Evolutionary conservation across 148 eudicot species (phyloP).

Genomic region (Vaccinium macrocarpon): DNA sequence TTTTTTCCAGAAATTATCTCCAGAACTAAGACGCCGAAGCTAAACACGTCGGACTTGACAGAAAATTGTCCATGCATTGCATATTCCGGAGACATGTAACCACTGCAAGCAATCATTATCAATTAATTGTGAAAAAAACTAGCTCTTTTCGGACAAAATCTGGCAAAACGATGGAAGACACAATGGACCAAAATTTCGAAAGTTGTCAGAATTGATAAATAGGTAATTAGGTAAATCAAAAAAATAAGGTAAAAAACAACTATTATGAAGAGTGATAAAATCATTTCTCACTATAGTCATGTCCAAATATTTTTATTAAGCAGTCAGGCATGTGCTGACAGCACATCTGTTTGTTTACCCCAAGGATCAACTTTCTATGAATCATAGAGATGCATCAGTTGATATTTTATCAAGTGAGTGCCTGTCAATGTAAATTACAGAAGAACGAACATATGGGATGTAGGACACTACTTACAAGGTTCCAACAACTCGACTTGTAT

Average conservation of each 20-base stretch:
- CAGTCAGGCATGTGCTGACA: no score
- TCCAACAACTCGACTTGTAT: slow-evolving; percentile 30
- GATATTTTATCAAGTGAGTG: no score
- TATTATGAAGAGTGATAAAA: background rate
- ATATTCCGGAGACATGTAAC: slow-evolving; percentile 32
- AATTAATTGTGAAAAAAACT: background rate
- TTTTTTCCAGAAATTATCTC: slow-evolving; percentile 36
- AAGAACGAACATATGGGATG: background rate
- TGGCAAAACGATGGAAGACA: background rate
- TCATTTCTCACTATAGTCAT: background rate
- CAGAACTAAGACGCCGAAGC: slow-evolving; percentile 51
- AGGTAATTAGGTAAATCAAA: background rate
- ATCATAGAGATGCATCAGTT: no score
- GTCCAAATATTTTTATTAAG: no score
- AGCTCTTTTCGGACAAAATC: background rate
- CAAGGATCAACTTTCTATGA: no score
- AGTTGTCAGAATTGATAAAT: background rate
- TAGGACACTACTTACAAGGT: slow-evolving; percentile 36
- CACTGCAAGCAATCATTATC: slow-evolving; percentile 20
- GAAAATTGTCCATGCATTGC: slow-evolving; percentile 47
- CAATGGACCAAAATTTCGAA: background rate
- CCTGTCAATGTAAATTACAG: background rate
- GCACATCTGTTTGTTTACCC: no score
- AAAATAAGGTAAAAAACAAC: background rate
- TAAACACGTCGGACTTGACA: slow-evolving; percentile 51